Evolutionary conservation across 768 basidiomycete genomes (phyloP).

Genomic region (Ramaria rubella): DNA sequence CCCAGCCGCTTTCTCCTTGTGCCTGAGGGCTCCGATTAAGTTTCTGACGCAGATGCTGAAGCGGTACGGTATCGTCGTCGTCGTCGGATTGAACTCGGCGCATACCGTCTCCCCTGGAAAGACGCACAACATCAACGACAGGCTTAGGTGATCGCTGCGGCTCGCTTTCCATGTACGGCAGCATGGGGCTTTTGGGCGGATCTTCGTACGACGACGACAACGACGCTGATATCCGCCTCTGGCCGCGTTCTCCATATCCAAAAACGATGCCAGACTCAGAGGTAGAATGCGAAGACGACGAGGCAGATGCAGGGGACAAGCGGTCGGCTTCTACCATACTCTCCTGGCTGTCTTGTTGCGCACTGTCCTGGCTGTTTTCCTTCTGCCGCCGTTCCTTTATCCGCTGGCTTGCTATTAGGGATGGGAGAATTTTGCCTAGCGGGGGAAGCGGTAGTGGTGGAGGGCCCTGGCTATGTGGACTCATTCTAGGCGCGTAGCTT

Average conservation of each 20-base stretch:
- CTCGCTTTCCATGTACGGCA: neutral
- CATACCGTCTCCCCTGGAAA: slow-evolving; percentile 1
- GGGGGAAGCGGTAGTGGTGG: slow-evolving; percentile 5
- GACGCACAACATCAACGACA: neutral
- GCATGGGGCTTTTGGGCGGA: neutral
- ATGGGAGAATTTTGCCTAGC: slow-evolving; percentile 8
- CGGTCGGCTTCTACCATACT: neutral
- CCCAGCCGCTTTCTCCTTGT: neutral
- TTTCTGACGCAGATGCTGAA: neutral
- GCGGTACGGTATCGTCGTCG: neutral
- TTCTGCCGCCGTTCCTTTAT: neutral
- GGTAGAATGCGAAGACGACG: neutral
- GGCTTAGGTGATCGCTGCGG: neutral
- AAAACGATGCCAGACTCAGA: neutral
- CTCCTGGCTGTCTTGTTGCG: neutral
- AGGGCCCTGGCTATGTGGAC: neutral
- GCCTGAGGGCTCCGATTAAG: neutral
- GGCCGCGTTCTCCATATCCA: neutral
- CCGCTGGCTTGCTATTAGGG: neutral
- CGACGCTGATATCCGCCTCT: neutral
- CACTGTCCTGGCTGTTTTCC: neutral
- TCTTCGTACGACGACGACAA: neutral
- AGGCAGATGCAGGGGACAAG: neutral
- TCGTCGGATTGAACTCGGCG: neutral
- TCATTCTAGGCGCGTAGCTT: neutral